phyloP scores from a whole-genome alignment of 805 yeast species.

The Monosporozyma yasuniensis region DNA sequence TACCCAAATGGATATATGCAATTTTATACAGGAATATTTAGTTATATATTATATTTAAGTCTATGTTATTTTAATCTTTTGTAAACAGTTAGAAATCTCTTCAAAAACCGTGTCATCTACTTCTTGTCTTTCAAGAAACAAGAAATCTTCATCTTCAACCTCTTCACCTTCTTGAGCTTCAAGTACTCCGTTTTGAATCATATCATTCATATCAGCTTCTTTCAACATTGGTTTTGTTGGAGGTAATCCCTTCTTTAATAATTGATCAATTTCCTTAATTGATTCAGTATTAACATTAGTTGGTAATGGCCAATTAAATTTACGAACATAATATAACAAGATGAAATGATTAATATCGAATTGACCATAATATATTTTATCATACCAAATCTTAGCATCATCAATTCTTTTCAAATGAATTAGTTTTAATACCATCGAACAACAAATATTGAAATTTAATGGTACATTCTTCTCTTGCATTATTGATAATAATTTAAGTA shows the following conservation, averaged over 20 bases:
- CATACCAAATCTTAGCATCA: constrained; percentile 24
- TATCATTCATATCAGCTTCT: not conserved
- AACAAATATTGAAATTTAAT: constrained; percentile 21
- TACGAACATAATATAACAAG: constrained; percentile 9
- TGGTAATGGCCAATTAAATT: not conserved
- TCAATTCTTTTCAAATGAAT: constrained; percentile 10
- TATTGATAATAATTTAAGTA: constrained; percentile 11
- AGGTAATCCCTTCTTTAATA: not conserved
- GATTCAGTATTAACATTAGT: not conserved
- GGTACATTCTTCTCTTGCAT: constrained; percentile 19
- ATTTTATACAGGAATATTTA: not conserved
- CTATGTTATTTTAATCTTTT: not conserved
- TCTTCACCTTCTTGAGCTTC: not conserved
- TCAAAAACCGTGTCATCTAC: not conserved
- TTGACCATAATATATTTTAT: constrained; percentile 16
- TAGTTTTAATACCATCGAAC: constrained; percentile 19
- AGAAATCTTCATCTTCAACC: not conserved
- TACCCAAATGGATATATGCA: not conserved
- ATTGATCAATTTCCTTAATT: not conserved
- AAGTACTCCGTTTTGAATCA: not conserved
- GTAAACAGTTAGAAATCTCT: not conserved
- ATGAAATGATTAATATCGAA: constrained; percentile 17
- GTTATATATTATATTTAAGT: not conserved
- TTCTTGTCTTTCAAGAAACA: not conserved
- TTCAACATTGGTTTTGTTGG: not conserved